Percentiles rank a stretch among this genome's conserved stretches.
phyloP scores from a whole-genome alignment of 306 rosid genomes.

The Cyclanthera cordifolia region DNA sequence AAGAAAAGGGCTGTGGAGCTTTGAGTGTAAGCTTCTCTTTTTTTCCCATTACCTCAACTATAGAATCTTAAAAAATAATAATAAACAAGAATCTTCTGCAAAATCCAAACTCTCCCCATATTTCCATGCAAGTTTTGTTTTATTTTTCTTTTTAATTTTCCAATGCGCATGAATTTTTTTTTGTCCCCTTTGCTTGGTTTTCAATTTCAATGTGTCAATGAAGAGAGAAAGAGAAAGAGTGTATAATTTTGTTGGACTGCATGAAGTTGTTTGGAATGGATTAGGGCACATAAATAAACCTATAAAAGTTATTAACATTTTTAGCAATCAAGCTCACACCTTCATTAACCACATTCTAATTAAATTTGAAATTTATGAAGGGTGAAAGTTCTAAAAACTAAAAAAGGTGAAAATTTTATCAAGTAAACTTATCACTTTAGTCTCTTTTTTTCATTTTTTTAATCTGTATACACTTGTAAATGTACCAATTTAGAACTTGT shows the following conservation, averaged over 20 bases:
- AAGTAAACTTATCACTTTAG: neutral
- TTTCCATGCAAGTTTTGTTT: constrained; percentile 44
- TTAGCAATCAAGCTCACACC: neutral
- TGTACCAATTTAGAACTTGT: neutral
- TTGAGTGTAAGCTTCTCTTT: constrained; percentile 49
- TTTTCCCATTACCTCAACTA: constrained; percentile 24
- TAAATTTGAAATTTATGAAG: neutral
- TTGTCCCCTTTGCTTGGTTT: constrained; percentile 33
- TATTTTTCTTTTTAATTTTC: constrained; percentile 12
- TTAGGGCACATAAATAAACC: neutral
- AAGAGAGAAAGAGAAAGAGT: neutral
- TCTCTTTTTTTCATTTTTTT: neutral
- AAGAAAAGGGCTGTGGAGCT: constrained; percentile 24
- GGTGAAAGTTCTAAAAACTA: neutral
- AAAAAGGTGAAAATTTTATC: neutral
- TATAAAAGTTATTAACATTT: constrained; percentile 1
- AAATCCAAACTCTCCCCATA: constrained; percentile 25
- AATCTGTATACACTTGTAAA: too few relatives aligned
- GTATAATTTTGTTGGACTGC: too few relatives aligned
- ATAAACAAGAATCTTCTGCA: constrained; percentile 1
- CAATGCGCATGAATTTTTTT: constrained; percentile 28
- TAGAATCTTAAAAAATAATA: constrained; percentile 22
- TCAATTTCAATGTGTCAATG: neutral
- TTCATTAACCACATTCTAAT: neutral
- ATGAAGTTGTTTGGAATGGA: too few relatives aligned